Evolutionary conservation across 2,329 filamentous ascomycete species (phyloP).

Genomic region (Emergomyces pasteurianus): DNA sequence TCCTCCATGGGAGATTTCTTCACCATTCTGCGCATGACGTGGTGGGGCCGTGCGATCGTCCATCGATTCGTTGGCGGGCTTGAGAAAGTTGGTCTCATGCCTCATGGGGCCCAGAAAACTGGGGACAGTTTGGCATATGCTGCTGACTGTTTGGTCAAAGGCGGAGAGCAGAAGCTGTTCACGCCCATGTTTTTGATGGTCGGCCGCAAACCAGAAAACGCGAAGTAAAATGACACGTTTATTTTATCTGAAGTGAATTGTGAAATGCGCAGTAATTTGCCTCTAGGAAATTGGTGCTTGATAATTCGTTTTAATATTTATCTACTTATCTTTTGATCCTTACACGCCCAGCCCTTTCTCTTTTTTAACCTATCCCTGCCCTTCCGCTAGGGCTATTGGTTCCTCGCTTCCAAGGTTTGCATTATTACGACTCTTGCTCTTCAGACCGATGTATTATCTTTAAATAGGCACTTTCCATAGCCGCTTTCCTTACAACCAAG

Average conservation of each 20-base stretch:
- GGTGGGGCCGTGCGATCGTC: constrained; percentile 60
- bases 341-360: too few species aligned
- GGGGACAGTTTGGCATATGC: constrained; percentile 75
- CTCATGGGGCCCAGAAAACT: constrained; percentile 83
- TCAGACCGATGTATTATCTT: too few species aligned
- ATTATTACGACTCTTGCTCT: not conserved
- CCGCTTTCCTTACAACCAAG: not conserved
- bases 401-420: too few species aligned
- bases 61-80: constrained; percentile 67
- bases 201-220: constrained; percentile 60
- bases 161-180: constrained; percentile 82
- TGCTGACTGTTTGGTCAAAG: constrained; percentile 74
- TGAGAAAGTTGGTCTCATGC: constrained; percentile 64
- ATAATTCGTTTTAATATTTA: not conserved
- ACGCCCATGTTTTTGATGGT: constrained; percentile 99
- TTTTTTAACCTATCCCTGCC: not conserved
- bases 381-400: too few species aligned
- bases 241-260: not conserved
- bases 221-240: constrained; percentile 12
- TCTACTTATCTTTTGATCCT: not conserved
- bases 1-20: constrained; percentile 67
- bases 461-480: not conserved
- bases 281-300: not conserved
- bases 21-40: constrained; percentile 81
- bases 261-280: not conserved